Evolutionary conservation across 805 yeast genomes (phyloP), one percentile per base, ranked within the genome.

Genomic region (Starmerella stellata): DNA sequence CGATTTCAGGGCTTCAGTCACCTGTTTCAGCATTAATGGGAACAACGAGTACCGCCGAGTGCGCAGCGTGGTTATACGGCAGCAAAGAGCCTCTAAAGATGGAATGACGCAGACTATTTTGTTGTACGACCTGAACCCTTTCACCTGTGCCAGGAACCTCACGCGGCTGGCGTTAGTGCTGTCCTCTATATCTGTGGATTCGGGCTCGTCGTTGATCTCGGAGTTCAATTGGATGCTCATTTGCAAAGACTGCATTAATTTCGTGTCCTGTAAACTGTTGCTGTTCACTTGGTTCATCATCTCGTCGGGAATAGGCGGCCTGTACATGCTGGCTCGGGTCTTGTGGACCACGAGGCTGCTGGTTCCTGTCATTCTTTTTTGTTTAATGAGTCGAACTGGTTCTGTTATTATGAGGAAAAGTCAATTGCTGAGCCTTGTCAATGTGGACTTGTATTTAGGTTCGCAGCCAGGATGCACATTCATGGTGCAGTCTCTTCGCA

Each of bases 101-200:
- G 13, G 17, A 1, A 24, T 29, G 8, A 33, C 3, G 3, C 15
- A 24, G 3, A 30, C 18, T 2, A 36, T 23, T 20, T 21, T 27
- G 31, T 38, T 33, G 32, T 43, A 37, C 24, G 15, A 32, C 14
- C 45, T 42, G 30, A 44, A 44, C 13, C 48, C 48, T 11, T 39
- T 8, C 4, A 39, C 19, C 18, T 21, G 32, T 8, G 32, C 32
- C 32, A 29, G 32, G 32, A 29, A 29, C 16, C 32, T 8, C 19
- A 13, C 19, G 19, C 32, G 32, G 8, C 11, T 7, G 11, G 19
- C 32, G 32, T 29, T 29, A 7, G 32, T 13, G 9, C 7, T 13
- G 19, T 13, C 11, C 32, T 5, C 16, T 13, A 8, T 15, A 5
- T 5, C 32, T 5, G 11, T 5, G 8, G 25, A 11, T 11, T 7